A percentile compares a stretch with the other conserved stretches of the same genome.
Conservation (phyloP, 768 basidiomycete genomes). For the Asterophora parasitica region DNA sequence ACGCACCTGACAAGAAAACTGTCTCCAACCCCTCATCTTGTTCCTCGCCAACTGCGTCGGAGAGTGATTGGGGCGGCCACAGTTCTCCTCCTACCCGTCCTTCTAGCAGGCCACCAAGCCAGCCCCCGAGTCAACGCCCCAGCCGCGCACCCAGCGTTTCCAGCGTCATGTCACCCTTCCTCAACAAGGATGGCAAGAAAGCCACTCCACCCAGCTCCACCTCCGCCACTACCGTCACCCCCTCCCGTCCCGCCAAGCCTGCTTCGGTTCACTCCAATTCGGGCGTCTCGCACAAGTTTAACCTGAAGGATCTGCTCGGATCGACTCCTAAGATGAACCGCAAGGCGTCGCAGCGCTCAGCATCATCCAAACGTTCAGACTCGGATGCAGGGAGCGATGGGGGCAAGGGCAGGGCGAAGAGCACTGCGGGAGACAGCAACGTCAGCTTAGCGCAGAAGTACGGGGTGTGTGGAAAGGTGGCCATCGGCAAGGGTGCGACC, state of each 20-base stretch:
- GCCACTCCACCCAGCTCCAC: conserved; percentile 17
- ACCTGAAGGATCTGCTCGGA: conserved; percentile 73
- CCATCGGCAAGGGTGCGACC: conserved; percentile 98
- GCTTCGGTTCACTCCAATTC: conserved; percentile 51
- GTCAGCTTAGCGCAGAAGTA: conserved; percentile 77
- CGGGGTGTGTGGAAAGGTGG: conserved; percentile 93
- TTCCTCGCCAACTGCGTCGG: conserved; percentile 49
- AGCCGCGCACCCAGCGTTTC: conserved; percentile 40
- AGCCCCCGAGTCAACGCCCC: conserved; percentile 52
- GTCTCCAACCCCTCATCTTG: conserved; percentile 30
- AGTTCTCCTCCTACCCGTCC: conserved; percentile 55
- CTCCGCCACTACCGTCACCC: conserved; percentile 14
- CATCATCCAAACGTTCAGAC: conserved; percentile 58
- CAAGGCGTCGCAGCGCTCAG: conserved; percentile 65
- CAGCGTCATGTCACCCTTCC: conserved; percentile 27
- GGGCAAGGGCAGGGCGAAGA: conserved; percentile 26
- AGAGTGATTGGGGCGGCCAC: conserved; percentile 47
- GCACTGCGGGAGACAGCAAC: conserved; percentile 39
- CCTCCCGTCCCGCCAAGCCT: conserved; percentile 27
- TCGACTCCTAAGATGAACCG: conserved; percentile 72
- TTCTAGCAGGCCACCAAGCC: conserved; percentile 49
- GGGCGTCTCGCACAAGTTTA: conserved; percentile 67
- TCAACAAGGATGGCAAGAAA: conserved; percentile 16
- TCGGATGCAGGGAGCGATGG: conserved; percentile 43
- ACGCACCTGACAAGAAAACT: conserved; percentile 15